Percentiles rank a stretch among this genome's conserved stretches.
phyloP scores from a whole-genome alignment of 176 grass and related monocot genomes.

The Triticum timopheevii region DNA sequence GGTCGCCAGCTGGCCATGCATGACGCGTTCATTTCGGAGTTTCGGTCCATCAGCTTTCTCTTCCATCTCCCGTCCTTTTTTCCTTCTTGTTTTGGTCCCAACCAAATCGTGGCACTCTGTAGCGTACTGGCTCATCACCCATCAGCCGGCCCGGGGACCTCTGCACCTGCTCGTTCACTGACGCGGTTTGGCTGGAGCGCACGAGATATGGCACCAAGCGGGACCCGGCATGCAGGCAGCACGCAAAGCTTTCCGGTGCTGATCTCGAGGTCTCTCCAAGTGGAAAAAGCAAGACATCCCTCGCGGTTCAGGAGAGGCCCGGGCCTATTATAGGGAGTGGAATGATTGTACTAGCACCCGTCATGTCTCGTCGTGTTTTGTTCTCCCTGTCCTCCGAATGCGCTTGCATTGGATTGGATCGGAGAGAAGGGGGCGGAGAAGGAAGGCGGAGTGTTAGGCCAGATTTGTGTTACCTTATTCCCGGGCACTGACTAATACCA shows the following conservation, averaged over 20 bases:
- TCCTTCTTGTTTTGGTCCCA: not conserved
- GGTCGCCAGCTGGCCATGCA: slow-evolving; percentile 2
- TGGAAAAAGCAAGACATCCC: slow-evolving; percentile 14
- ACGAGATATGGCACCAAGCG: not conserved
- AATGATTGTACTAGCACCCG: not conserved
- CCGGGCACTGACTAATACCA: not conserved
- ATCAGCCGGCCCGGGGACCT: too few relatives aligned
- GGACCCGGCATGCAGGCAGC: not conserved
- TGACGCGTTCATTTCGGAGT: not conserved
- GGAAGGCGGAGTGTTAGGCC: not conserved
- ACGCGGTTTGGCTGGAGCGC: not conserved
- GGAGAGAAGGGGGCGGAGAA: not conserved
- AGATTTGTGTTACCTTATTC: not conserved
- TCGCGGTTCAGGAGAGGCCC: not conserved
- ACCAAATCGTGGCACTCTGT: not conserved
- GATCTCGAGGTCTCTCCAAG: slow-evolving; percentile 26
- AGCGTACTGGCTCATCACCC: not conserved
- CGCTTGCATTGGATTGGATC: not conserved
- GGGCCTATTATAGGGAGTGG: not conserved
- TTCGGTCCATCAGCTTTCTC: not conserved
- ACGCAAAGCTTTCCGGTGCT: not conserved
- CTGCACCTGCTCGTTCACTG: not conserved
- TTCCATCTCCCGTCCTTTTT: not conserved
- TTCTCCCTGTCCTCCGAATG: not conserved
- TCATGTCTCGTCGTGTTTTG: not conserved